Base-by-base conservation (phyloP, 2,329 filamentous ascomycete species). In the Trichophaea hybrida region DNA sequence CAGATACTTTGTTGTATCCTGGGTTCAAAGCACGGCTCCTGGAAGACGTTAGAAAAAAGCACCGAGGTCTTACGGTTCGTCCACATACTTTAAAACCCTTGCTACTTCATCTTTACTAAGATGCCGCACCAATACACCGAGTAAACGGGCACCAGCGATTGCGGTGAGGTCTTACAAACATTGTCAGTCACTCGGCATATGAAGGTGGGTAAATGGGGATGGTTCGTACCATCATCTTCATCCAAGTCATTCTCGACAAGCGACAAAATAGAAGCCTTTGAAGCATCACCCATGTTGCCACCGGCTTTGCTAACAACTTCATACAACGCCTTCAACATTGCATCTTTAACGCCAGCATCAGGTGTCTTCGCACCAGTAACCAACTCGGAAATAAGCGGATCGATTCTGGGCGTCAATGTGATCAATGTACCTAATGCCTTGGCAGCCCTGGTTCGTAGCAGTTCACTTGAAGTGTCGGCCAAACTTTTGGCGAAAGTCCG, bases 251-350 rank as follows among this genome's bases (percentile, higher is more conserved):
- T 83, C 71, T 97, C 93, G 69, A 98, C 96, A 53, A 98, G 77
- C 48, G 81, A 80, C 53, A 98, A 76, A 32, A 98, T 88, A n/a
- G 90, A 83, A 61, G 83, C 80, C 58, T 90, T 83, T 52, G 91
- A 96, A 24, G 83, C 76, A 69, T 97, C 93, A 68, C 87, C 90
- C 93, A 98, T 98, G 73, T 91, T 96, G 60, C 79, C 78, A 58
- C 93, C 93, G 15, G 90, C 91, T 73, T 95, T 95, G 76, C 88
- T 91, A 62, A 98, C 85, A 34, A 98, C 93, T 70, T 97, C 91
- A 70, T 94, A 96, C 50, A 98, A 75, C 2, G 93, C 93, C 76
- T 94, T 95, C 69, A 98, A 79, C 93, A 98, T 98, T 33, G 93
- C 93, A 66, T 86, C 93, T 73, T 82, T 87, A 65, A 98, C 93